A percentile compares a stretch with the other conserved stretches of the same genome.
Conservation (phyloP, 2,329 filamentous ascomycete genomes). For the Polytolypa hystricis region DNA sequence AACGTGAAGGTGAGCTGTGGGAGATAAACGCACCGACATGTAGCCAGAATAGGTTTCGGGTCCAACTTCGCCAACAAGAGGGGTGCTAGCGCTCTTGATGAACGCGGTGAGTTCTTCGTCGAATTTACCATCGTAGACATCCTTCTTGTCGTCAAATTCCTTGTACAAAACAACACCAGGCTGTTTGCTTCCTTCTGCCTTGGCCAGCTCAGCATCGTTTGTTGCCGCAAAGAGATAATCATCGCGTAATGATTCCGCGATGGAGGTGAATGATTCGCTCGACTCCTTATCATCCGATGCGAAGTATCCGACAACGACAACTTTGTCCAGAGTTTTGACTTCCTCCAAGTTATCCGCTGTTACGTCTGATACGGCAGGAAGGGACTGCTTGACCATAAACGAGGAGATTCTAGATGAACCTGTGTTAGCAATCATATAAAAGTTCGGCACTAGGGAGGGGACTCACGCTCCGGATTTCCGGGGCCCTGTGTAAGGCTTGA, state of each 20-base stretch:
- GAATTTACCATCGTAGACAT: slow-evolving; percentile 69
- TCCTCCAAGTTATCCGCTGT: slow-evolving; percentile 76
- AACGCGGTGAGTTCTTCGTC: slow-evolving; percentile 69
- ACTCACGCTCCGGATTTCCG: slow-evolving; percentile 67
- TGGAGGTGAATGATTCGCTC: slow-evolving; percentile 68
- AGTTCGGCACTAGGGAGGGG: neutral
- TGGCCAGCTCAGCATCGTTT: slow-evolving; percentile 70
- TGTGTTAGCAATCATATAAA: slow-evolving; percentile 8
- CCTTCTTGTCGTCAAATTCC: slow-evolving; percentile 93
- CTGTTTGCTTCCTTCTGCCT: slow-evolving; percentile 79
- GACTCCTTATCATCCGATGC: slow-evolving; percentile 68
- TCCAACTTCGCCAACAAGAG: slow-evolving; percentile 88
- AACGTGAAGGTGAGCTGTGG: neutral
- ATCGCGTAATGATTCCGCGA: slow-evolving; percentile 70
- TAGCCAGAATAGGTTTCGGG: slow-evolving; percentile 94
- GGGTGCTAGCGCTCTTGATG: slow-evolving; percentile 73
- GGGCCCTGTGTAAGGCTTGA: slow-evolving; percentile 74
- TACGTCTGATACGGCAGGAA: slow-evolving; percentile 80
- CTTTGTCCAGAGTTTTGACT: slow-evolving; percentile 97
- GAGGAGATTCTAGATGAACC: slow-evolving; percentile 45
- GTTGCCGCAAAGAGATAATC: slow-evolving; percentile 85
- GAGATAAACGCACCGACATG: slow-evolving; percentile 56
- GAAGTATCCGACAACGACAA: slow-evolving; percentile 85
- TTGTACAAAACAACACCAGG: slow-evolving; percentile 93
- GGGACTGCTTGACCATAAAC: slow-evolving; percentile 97